These are phyloP conservation scores for Wickerhamomyces xylosicus DNA, from an alignment of 805 yeast species.

Conservation along the genomic window DNA sequence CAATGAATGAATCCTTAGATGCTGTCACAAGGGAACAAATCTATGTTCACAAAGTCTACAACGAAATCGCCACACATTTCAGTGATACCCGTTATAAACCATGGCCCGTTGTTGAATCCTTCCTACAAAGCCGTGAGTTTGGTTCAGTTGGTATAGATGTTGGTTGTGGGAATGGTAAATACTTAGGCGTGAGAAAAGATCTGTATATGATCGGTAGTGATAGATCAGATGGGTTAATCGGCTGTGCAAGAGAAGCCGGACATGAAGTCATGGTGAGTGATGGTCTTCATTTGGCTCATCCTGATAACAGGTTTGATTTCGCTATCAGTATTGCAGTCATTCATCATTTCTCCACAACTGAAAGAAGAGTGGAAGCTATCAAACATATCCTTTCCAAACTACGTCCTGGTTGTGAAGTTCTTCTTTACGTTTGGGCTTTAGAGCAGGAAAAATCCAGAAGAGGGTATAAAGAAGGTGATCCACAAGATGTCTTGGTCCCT, in stretches of 20 bases:
- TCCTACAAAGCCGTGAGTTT: slow-evolving; percentile 34
- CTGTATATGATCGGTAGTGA: slow-evolving; percentile 67
- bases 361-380: slow-evolving; percentile 71
- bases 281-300: slow-evolving; percentile 59
- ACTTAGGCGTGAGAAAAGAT: slow-evolving; percentile 59
- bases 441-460: slow-evolving; percentile 84
- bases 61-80: slow-evolving; percentile 86
- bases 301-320: slow-evolving; percentile 44
- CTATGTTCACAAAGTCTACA: slow-evolving; percentile 87
- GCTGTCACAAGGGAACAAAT: slow-evolving; percentile 58
- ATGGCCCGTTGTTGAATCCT: slow-evolving; percentile 89
- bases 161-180: slow-evolving; percentile 97
- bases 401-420: slow-evolving; percentile 49
- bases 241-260: slow-evolving; percentile 42
- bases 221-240: slow-evolving; percentile 57
- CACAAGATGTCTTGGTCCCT: slow-evolving; percentile 90
- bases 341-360: slow-evolving; percentile 86
- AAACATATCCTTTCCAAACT: slow-evolving; percentile 53
- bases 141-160: slow-evolving; percentile 81
- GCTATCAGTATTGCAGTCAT: slow-evolving; percentile 93
- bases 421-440: slow-evolving; percentile 93
- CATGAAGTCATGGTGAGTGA: slow-evolving; percentile 69
- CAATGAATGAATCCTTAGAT: slow-evolving; percentile 21
- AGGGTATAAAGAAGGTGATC: slow-evolving; percentile 87
- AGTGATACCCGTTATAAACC: slow-evolving; percentile 93